phyloP scores from a whole-genome alignment of 169 alveolate genomes.

The Toxoplasma gondii region DNA sequence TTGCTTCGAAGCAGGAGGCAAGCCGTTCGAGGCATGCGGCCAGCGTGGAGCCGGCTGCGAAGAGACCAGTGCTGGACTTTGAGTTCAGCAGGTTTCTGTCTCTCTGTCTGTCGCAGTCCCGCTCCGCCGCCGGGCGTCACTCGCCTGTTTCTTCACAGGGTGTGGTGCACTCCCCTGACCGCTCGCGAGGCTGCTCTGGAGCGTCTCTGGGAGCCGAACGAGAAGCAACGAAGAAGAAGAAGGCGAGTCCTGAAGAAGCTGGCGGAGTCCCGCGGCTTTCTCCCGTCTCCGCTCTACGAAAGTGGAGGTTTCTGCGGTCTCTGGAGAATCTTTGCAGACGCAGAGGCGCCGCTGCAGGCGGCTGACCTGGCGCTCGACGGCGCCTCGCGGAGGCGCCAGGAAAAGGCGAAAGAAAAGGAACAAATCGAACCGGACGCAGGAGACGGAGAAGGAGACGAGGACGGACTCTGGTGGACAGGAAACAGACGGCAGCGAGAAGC shows the following conservation, averaged over 20 bases:
- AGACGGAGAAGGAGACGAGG: neutral
- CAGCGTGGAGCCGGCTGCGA: no score
- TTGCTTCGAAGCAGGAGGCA: no score
- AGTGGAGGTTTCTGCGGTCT: slow-evolving; percentile 2
- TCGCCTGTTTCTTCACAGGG: neutral
- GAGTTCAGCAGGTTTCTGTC: neutral
- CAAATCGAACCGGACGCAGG: neutral
- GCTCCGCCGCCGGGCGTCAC: neutral
- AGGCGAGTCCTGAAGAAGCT: neutral
- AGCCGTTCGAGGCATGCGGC: no score
- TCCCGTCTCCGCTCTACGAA: neutral
- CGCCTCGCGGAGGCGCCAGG: neutral
- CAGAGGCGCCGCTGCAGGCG: no score
- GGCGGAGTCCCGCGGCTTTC: neutral
- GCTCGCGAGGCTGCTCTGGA: neutral
- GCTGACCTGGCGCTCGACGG: neutral
- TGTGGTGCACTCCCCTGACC: neutral
- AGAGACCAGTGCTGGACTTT: no score
- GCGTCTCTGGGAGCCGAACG: neutral
- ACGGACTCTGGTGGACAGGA: neutral
- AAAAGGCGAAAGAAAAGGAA: neutral
- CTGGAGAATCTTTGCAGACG: neutral
- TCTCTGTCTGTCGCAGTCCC: neutral
- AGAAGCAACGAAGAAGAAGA: neutral
- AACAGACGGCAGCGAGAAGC: no score